Conservation (phyloP, 169 alveolate species). For the Eimeria sp. region DNA sequence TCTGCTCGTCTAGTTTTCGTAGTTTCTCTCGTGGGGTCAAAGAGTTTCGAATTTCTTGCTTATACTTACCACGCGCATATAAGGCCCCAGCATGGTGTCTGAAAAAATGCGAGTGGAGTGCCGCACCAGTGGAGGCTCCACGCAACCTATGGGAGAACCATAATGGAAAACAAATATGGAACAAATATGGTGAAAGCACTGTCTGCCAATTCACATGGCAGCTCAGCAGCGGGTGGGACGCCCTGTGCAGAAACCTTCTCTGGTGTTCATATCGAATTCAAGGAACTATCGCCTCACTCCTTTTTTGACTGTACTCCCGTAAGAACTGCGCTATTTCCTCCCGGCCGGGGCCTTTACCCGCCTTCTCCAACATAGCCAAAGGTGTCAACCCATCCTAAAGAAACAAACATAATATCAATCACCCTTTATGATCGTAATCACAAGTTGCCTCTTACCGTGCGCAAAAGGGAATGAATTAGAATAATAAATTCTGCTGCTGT, state of each 20-base stretch:
- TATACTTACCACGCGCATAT: slow-evolving; percentile 79
- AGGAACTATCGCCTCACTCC: neutral
- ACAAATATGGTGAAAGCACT: neutral
- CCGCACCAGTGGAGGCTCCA: slow-evolving; percentile 68
- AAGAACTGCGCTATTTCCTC: slow-evolving; percentile 20
- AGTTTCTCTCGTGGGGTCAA: neutral
- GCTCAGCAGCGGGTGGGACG: neutral
- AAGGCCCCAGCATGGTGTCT: slow-evolving; percentile 75
- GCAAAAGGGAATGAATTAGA: neutral
- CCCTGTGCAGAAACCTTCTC: neutral
- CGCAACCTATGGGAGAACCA: slow-evolving; percentile 34
- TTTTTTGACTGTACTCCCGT: slow-evolving; percentile 14
- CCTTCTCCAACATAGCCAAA: neutral
- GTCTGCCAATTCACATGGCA: neutral
- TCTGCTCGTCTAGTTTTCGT: neutral
- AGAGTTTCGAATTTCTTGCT: neutral
- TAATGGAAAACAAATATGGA: neutral
- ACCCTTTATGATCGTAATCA: neutral
- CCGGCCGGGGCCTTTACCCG: slow-evolving; percentile 8
- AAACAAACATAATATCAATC: neutral
- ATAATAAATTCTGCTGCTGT: neutral
- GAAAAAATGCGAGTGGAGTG: slow-evolving; percentile 74
- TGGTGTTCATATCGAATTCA: neutral
- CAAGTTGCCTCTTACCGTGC: neutral
- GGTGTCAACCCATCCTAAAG: slow-evolving; percentile 39